These are phyloP conservation scores for Bryoerythrophyllum caledonicum DNA, from an alignment of 225 moss, liverwort and hornwort species.

Conservation along the genomic window DNA sequence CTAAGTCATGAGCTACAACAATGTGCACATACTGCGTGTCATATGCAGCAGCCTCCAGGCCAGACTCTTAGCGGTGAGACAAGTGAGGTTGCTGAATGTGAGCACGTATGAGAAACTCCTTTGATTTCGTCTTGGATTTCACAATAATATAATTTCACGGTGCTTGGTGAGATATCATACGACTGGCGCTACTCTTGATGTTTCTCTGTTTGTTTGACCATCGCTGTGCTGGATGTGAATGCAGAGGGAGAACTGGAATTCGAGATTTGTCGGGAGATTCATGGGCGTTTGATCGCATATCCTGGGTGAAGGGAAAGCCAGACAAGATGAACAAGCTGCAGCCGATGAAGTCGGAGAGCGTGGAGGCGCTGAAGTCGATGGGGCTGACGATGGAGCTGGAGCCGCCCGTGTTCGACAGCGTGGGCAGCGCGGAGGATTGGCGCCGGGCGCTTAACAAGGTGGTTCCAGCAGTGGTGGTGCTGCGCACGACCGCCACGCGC, in stretches of 20 bases:
- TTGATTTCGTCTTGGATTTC: neutral
- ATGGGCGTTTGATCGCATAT: constrained; percentile 18
- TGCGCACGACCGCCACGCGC: constrained; percentile 80
- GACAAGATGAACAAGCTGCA: constrained; percentile 35
- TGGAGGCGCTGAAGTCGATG: constrained; percentile 44
- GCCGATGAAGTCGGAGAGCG: constrained; percentile 46
- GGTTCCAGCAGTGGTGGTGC: constrained; percentile 86
- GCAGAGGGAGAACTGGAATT: constrained; percentile 10
- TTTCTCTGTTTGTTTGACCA: neutral
- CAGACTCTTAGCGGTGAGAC: constrained; percentile 26
- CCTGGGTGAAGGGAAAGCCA: neutral
- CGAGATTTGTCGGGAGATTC: neutral
- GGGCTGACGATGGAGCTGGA: constrained; percentile 75
- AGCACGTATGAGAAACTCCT: constrained; percentile 15
- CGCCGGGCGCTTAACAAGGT: constrained; percentile 71
- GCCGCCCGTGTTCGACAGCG: constrained; percentile 47
- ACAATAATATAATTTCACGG: neutral
- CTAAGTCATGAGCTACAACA: neutral
- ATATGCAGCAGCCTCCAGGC: constrained; percentile 25
- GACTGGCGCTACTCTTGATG: neutral
- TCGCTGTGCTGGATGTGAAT: neutral
- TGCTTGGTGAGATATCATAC: neutral
- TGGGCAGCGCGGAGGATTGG: constrained; percentile 73
- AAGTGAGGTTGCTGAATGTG: constrained; percentile 23
- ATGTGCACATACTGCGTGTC: constrained; percentile 26